phyloP scores from a whole-genome alignment of 352 stramenopile genomes.

The Thraustochytrium sp. region DNA sequence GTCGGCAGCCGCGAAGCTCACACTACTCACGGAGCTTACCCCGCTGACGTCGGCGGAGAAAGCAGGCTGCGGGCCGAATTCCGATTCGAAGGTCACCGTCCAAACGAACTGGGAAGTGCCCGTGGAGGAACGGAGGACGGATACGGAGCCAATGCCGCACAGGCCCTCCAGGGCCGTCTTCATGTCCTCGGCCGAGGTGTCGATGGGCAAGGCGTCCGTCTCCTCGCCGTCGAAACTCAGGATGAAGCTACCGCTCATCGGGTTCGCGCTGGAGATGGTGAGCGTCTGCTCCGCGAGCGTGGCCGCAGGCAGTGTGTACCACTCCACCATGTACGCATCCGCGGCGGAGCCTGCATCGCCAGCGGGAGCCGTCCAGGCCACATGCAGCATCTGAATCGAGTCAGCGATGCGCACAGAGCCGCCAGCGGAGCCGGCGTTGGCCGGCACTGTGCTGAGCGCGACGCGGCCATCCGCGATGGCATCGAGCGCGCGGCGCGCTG shows the following conservation, averaged over 20 bases:
- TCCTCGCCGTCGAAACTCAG: constrained; percentile 74
- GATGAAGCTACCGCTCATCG: constrained; percentile 70
- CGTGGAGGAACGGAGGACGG: background rate
- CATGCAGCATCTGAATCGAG: constrained; percentile 51
- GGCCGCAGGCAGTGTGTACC: constrained; percentile 54
- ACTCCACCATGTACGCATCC: constrained; percentile 63
- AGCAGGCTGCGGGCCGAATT: constrained; percentile 45
- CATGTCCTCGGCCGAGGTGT: constrained; percentile 75
- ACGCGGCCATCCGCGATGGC: background rate
- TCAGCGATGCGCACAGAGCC: constrained; percentile 11
- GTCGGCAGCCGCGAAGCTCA: constrained; percentile 1
- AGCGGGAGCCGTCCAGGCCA: constrained; percentile 57
- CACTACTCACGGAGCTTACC: constrained; percentile 21
- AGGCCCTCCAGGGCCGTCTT: constrained; percentile 79
- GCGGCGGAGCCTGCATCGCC: constrained; percentile 57
- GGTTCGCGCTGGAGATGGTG: constrained; percentile 51
- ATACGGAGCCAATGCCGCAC: constrained; percentile 63
- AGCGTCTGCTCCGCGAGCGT: constrained; percentile 58
- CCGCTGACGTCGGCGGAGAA: constrained; percentile 1
- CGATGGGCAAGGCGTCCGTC: constrained; percentile 80
- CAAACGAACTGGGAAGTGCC: background rate
- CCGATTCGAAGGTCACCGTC: constrained; percentile 16
- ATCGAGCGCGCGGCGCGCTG: background rate
- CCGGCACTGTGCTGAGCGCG: background rate
- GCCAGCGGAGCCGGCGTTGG: constrained; percentile 37